Evolutionary conservation across 108 stramenopile species (phyloP), one percentile per base, ranked within the genome.

Genomic region (Discostella stelligeroides): DNA sequence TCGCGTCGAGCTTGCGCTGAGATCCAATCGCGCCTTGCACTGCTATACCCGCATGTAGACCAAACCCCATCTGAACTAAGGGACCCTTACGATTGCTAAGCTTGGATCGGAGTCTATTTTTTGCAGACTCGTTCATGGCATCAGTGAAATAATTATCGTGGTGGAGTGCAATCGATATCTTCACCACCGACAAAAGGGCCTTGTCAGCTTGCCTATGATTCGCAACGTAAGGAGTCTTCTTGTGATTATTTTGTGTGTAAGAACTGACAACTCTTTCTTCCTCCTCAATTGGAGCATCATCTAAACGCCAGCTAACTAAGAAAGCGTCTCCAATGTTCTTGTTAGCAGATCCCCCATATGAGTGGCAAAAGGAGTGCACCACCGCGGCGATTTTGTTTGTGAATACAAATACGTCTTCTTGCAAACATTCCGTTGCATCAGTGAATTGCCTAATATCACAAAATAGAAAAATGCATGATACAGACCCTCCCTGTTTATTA

Each of bases 241-340:
- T 45, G n/a, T 50, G 23, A 25, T 53, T 47, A 23, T 18, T 20
- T 21, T 34, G 25, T n/a, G 14, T 47, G 2, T 12, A 23, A 15
- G 56, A 70, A 9, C 23, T 25, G 17, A 53, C 70, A 11, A 50
- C 69, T 34, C 58, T 18, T 37, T 58, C 62, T 62, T 61, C 48
- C 9, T 74, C 75, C 18, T 70, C 47, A 14, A 25, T 30, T 0
- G 73, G n/a, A 17, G 43, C 63, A 15, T 87, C 84, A 27, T 91
- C 89, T 3, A 91, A 71, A 46, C 79, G 63, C 96, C 96, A 98
- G 45, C 88, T 89, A 8, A 96, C 73, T 25, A 98, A 69, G 68
- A 98, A 98, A 5, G 97, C 97, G 60, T 98, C 97, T 10, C 97
- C 97, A 59, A 98, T 86, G 68, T 98, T 98, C 71, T 98, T 96